Conservation (phyloP, 176 grass and related monocot genomes). For the Oryza punctata region DNA sequence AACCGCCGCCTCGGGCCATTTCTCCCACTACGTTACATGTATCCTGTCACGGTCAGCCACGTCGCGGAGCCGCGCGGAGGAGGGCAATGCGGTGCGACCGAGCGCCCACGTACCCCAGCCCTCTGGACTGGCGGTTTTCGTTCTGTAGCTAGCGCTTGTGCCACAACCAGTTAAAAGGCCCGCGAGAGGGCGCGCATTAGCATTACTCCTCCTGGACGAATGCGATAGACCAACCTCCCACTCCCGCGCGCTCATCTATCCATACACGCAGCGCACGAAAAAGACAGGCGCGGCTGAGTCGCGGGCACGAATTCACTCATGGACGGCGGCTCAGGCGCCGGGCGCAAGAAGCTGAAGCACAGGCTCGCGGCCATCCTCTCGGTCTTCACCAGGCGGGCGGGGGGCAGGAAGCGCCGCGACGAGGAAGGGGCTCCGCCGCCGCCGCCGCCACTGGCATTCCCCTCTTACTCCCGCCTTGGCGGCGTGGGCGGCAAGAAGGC, state of each 20-base stretch:
- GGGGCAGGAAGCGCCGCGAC: constrained; percentile 37
- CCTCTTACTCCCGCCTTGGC: constrained; percentile 33
- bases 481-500: constrained; percentile 9
- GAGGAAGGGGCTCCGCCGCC: constrained; percentile 1
- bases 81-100: neutral
- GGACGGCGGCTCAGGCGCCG: constrained; percentile 33
- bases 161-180: constrained; percentile 34
- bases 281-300: neutral
- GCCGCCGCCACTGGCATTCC: constrained; percentile 27
- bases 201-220: constrained; percentile 35
- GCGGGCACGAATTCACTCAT: constrained; percentile 21
- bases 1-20: constrained; percentile 6
- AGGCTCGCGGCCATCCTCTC: constrained; percentile 68
- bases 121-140: constrained; percentile 11
- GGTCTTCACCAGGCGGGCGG: constrained; percentile 52
- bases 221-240: constrained; percentile 45
- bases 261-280: neutral
- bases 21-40: constrained; percentile 26
- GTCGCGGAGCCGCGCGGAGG: neutral
- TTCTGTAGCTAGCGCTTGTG: constrained; percentile 1
- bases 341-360: constrained; percentile 67
- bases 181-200: constrained; percentile 28
- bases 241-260: neutral
- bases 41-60: constrained; percentile 15
- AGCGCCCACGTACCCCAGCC: constrained; percentile 6